Percentiles rank a stretch among this genome's conserved stretches.
These are phyloP conservation scores for Daldinia grandis DNA, from an alignment of 495 filamentous ascomycete species.

Conservation along the genomic window DNA sequence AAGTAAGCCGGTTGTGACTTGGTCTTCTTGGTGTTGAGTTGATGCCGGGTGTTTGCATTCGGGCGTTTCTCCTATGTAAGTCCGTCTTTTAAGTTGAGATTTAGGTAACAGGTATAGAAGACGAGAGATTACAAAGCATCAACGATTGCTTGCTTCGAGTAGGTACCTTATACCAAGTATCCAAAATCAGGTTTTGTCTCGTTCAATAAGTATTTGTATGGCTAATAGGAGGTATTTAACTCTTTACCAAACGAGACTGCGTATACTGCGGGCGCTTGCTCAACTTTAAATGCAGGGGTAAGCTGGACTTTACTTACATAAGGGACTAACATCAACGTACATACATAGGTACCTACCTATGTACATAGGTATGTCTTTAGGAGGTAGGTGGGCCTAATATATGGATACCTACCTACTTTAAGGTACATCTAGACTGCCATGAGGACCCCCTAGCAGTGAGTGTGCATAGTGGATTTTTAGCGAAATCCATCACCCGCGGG, in stretches of 20 bases:
- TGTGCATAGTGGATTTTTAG: neutral
- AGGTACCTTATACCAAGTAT: neutral
- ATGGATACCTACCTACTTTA: neutral
- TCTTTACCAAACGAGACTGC: neutral
- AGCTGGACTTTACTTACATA: no score
- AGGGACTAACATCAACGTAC: no score
- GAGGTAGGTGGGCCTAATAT: no score
- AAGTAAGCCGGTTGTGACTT: neutral
- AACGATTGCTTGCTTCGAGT: neutral
- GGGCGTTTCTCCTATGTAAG: neutral
- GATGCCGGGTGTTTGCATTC: conserved; percentile 21
- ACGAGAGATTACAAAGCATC: neutral
- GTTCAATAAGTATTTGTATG: neutral
- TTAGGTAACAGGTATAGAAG: neutral
- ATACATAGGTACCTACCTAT: no score
- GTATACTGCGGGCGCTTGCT: neutral
- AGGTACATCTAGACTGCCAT: neutral
- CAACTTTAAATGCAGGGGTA: neutral
- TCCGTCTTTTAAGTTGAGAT: neutral
- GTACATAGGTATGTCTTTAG: no score
- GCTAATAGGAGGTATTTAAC: neutral
- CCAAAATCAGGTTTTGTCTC: neutral
- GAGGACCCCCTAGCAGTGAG: neutral
- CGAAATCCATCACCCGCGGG: neutral
- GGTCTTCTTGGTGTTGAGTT: neutral